Evolutionary conservation across 2,329 filamentous ascomycete species (phyloP).

Genomic region (Phaeosphaeria sp.): DNA sequence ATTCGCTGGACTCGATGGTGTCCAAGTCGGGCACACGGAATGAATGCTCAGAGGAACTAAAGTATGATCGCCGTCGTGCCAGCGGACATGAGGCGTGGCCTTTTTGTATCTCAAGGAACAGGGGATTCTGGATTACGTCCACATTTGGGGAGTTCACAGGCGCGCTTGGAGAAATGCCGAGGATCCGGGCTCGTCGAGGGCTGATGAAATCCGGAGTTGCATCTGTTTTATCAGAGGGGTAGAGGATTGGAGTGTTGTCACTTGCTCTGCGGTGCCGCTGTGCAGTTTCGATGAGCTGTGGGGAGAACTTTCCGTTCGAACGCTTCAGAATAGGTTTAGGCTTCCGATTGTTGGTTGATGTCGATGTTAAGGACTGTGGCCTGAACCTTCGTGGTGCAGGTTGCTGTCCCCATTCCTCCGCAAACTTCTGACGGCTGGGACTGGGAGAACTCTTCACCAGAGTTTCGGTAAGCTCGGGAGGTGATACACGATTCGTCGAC

Average conservation of each 20-base stretch:
- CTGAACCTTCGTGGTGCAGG: conserved; percentile 33
- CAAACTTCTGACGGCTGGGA: conserved; percentile 37
- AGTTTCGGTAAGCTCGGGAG: conserved; percentile 36
- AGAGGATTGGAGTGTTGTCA: conserved; percentile 67
- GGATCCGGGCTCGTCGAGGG: conserved; percentile 47
- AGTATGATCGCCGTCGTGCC: conserved; percentile 40
- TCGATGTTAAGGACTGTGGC: conserved; percentile 37
- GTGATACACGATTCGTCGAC: conserved; percentile 52
- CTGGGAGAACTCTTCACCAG: conserved; percentile 21
- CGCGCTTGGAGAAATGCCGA: conserved; percentile 58
- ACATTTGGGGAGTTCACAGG: conserved; percentile 44
- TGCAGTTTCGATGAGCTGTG: conserved; percentile 82
- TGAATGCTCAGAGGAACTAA: conserved; percentile 57
- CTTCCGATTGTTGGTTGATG: conserved; percentile 26
- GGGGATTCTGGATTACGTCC: conserved; percentile 38
- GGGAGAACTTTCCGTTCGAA: conserved; percentile 66
- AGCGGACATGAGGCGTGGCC: conserved; percentile 38
- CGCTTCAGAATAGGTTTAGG: conserved; percentile 33
- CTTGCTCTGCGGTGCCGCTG: conserved; percentile 72
- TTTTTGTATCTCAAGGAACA: conserved; percentile 44
- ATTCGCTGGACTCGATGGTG: conserved; percentile 67
- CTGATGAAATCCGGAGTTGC: conserved; percentile 61
- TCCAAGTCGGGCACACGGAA: conserved; percentile 68
- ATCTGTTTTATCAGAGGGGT: conserved; percentile 74
- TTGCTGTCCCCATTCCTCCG: conserved; percentile 33